Conservation (phyloP, 352 stramenopile species). For the Thalassiosira mediterranea region DNA sequence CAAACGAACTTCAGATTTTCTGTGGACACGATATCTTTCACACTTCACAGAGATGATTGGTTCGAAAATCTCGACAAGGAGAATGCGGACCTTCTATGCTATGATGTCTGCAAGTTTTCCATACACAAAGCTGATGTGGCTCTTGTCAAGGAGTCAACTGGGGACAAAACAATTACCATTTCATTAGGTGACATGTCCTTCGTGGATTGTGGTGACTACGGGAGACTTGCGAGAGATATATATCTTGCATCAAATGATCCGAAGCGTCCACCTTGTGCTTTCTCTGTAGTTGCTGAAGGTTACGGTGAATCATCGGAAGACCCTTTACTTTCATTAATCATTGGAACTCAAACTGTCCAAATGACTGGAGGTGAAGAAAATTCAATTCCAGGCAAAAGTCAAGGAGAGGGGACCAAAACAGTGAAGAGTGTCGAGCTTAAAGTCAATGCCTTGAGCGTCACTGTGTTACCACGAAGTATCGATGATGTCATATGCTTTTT, state of each 20-base stretch:
- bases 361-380: neutral
- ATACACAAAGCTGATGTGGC: conserved; percentile 52
- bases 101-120: conserved; percentile 64
- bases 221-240: conserved; percentile 52
- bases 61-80: conserved; percentile 45
- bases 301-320: conserved; percentile 49
- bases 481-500: conserved; percentile 45
- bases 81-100: conserved; percentile 47
- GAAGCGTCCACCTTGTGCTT: conserved; percentile 54
- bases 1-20: conserved; percentile 23
- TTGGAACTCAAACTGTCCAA: conserved; percentile 32
- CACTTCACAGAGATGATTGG: conserved; percentile 63
- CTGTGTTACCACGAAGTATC: conserved; percentile 33
- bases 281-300: conserved; percentile 63
- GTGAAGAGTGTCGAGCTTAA: conserved; percentile 32
- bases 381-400: neutral
- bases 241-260: conserved; percentile 21
- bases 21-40: conserved; percentile 54
- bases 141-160: conserved; percentile 20
- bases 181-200: conserved; percentile 61
- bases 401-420: neutral
- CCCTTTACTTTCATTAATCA: conserved; percentile 56
- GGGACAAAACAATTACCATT: conserved; percentile 51
- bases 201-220: conserved; percentile 69
- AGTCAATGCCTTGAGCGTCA: conserved; percentile 47